Conservation (phyloP, 2,329 filamentous ascomycete genomes). For the Sarocladium brachiariae region DNA sequence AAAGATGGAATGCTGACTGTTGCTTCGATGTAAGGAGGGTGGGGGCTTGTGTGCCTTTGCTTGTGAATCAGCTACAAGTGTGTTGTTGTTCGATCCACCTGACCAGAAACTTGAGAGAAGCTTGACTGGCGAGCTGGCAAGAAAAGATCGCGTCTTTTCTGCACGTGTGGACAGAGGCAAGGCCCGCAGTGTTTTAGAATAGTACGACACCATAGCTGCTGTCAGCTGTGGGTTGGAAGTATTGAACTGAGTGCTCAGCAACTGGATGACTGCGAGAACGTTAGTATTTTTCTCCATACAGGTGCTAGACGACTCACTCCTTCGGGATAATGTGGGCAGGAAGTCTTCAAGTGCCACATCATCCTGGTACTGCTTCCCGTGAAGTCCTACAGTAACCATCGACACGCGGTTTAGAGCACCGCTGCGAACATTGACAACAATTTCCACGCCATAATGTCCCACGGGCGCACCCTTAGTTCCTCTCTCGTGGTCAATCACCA, state of each 20-base stretch:
- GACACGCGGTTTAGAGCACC: slow-evolving; percentile 44
- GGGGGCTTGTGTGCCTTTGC: slow-evolving; percentile 34
- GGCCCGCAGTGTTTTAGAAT: slow-evolving; percentile 68
- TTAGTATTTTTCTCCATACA: slow-evolving; percentile 24
- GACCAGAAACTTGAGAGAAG: slow-evolving; percentile 75
- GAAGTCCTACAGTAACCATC: slow-evolving; percentile 53
- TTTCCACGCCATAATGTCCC: slow-evolving; percentile 63
- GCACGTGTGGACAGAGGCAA: slow-evolving; percentile 52
- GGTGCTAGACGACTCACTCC: slow-evolving; percentile 46
- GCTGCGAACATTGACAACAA: slow-evolving; percentile 56
- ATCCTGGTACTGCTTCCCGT: slow-evolving; percentile 67
- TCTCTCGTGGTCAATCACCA: slow-evolving; percentile 65
- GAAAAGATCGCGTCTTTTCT: slow-evolving; percentile 60
- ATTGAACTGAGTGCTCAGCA: slow-evolving; percentile 64
- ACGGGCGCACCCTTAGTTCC: slow-evolving; percentile 60
- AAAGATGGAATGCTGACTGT: slow-evolving; percentile 47
- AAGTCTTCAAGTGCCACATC: slow-evolving; percentile 68
- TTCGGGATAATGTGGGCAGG: slow-evolving; percentile 64
- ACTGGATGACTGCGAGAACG: slow-evolving; percentile 53
- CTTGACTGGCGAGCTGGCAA: slow-evolving; percentile 83
- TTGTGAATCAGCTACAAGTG: slow-evolving; percentile 22
- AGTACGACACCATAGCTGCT: slow-evolving; percentile 65
- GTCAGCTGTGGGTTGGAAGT: slow-evolving; percentile 58
- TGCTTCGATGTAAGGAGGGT: slow-evolving; percentile 34
- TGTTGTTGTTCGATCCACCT: slow-evolving; percentile 42